Evolutionary conservation across 345 rosid species (phyloP).

Genomic region (Brassica nigra): DNA sequence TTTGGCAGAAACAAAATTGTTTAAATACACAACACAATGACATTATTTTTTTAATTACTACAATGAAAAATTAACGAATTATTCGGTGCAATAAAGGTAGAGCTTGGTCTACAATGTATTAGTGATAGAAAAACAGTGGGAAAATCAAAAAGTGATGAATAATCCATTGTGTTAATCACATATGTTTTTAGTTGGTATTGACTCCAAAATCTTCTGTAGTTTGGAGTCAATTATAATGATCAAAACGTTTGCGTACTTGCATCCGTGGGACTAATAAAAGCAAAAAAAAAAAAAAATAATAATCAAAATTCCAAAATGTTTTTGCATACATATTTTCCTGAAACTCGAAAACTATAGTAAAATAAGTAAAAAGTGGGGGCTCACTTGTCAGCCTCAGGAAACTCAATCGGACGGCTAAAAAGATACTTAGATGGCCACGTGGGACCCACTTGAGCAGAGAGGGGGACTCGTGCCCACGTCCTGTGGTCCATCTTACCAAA

Average conservation of each 20-base stretch:
- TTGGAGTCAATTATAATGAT: neutral
- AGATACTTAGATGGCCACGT: constrained; percentile 19
- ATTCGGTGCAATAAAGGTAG: neutral
- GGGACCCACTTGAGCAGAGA: constrained; percentile 38
- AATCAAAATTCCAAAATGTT: neutral
- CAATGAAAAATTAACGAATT: neutral
- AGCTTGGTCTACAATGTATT: neutral
- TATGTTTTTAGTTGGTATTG: constrained; percentile 15
- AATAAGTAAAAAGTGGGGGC: constrained; percentile 35
- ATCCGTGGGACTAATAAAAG: constrained; percentile 25
- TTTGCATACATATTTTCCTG: constrained; percentile 8
- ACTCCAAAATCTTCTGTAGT: constrained; percentile 22
- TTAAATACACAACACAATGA: neutral
- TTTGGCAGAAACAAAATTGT: neutral
- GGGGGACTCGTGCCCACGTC: constrained; percentile 41
- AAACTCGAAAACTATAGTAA: constrained; percentile 3
- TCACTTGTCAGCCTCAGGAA: constrained; percentile 45
- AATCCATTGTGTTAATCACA: neutral
- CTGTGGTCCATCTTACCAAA: constrained; percentile 28
- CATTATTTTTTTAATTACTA: neutral
- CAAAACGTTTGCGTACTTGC: constrained; percentile 20
- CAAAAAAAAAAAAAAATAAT: neutral
- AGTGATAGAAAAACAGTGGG: neutral
- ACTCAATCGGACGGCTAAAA: constrained; percentile 43
- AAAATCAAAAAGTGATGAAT: neutral